Conservation (phyloP, 345 rosid genomes). For the sweet orange (Citrus sinensis) region DNA sequence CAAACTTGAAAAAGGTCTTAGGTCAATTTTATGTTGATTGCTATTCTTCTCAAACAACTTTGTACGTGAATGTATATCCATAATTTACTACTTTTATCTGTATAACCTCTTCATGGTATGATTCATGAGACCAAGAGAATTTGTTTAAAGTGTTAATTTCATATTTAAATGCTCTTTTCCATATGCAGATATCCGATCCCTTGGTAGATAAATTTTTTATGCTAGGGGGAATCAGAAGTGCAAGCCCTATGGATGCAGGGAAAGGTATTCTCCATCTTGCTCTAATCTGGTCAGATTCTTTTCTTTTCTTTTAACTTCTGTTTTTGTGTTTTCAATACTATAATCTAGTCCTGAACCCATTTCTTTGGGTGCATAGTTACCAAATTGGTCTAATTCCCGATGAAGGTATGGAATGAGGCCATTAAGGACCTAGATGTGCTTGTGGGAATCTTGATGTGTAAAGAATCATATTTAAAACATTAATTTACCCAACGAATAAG, state of each 20-base stretch:
- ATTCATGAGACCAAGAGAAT: neutral
- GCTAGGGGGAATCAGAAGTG: constrained; percentile 56
- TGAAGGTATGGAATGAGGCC: constrained; percentile 1
- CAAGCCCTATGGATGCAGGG: constrained; percentile 52
- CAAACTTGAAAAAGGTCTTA: neutral
- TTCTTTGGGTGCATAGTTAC: neutral
- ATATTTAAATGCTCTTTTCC: neutral
- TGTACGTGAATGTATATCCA: neutral
- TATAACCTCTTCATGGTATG: neutral
- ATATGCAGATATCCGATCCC: constrained; percentile 40
- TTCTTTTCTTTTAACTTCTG: neutral
- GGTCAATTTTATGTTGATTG: neutral
- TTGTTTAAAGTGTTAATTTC: neutral
- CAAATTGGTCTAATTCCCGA: neutral
- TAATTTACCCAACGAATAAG: neutral
- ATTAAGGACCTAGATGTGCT: neutral
- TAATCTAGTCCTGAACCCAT: neutral
- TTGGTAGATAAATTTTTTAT: constrained; percentile 49
- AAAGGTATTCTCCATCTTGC: constrained; percentile 44
- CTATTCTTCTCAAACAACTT: neutral
- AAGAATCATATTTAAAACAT: no score
- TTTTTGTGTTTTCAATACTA: neutral
- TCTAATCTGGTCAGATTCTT: neutral
- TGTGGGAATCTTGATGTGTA: neutral
- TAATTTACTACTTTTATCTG: neutral